These are phyloP conservation scores for Metarhizium sp. DNA, from an alignment of 2,329 filamentous ascomycete species.

Conservation along the genomic window DNA sequence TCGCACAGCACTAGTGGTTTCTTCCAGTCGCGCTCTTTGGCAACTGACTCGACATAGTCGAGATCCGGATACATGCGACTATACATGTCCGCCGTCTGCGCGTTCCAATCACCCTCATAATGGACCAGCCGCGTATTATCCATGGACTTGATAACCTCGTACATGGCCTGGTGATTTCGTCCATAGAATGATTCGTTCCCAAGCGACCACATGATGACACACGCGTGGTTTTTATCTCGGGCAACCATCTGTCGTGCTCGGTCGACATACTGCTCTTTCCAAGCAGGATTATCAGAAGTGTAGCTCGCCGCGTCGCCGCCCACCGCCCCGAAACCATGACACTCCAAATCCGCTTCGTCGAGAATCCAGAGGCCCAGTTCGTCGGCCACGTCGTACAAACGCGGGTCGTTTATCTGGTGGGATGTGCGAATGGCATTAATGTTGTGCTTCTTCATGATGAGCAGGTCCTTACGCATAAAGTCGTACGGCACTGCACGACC, in stretches of 20 bases:
- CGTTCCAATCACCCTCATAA: slow-evolving; percentile 54
- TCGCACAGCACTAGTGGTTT: slow-evolving; percentile 52
- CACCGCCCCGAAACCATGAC: slow-evolving; percentile 38
- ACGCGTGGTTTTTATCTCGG: slow-evolving; percentile 51
- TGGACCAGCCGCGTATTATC: slow-evolving; percentile 52
- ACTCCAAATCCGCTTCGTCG: slow-evolving; percentile 46
- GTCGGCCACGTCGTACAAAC: slow-evolving; percentile 52
- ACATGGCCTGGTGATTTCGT: slow-evolving; percentile 58
- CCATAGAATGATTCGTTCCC: slow-evolving; percentile 68
- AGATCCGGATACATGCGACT: slow-evolving; percentile 56
- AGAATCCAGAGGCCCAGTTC: slow-evolving; percentile 57
- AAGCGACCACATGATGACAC: slow-evolving; percentile 61
- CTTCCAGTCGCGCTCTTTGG: slow-evolving; percentile 30
- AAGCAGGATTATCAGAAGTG: slow-evolving; percentile 50
- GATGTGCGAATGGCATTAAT: slow-evolving; percentile 62
- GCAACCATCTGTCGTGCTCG: slow-evolving; percentile 54
- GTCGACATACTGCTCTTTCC: slow-evolving; percentile 58
- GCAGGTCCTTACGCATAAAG: slow-evolving; percentile 50
- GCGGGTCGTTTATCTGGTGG: slow-evolving; percentile 55
- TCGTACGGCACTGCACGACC: slow-evolving; percentile 53
- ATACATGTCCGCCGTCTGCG: slow-evolving; percentile 51
- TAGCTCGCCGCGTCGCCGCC: slow-evolving; percentile 28
- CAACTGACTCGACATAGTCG: slow-evolving; percentile 30
- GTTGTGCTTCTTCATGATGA: slow-evolving; percentile 59
- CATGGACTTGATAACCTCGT: slow-evolving; percentile 47